These are phyloP conservation scores for Hura crepitans DNA, from an alignment of 441 rosid genomes.

Conservation along the genomic window DNA sequence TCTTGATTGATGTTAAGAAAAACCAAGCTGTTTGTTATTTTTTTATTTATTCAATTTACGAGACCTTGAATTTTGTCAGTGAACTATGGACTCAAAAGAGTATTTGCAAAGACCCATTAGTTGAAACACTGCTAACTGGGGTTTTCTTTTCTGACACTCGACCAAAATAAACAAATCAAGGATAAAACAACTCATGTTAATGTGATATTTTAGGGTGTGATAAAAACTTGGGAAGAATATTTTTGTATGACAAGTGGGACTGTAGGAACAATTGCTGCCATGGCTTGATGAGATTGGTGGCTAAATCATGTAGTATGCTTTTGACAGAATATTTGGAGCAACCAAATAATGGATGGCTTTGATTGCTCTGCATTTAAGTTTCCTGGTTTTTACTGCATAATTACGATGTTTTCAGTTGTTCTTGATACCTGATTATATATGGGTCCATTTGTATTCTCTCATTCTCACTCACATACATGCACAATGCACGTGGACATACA, in stretches of 20 bases:
- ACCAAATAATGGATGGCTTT: neutral
- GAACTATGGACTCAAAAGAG: neutral
- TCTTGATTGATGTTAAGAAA: conserved; percentile 1
- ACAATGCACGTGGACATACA: neutral
- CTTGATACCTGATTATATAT: conserved; percentile 3
- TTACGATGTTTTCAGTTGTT: neutral
- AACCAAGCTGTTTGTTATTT: neutral
- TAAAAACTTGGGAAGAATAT: neutral
- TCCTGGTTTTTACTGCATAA: neutral
- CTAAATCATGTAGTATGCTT: conserved; percentile 1
- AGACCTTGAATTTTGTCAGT: neutral
- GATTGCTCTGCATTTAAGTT: neutral
- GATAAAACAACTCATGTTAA: neutral
- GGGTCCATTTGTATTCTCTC: neutral
- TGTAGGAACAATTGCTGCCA: neutral
- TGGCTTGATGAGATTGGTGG: neutral
- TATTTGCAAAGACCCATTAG: neutral
- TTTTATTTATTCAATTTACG: neutral
- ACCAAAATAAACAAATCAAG: conserved; percentile 6
- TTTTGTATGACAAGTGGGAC: neutral
- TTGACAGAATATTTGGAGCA: neutral
- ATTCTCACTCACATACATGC: neutral
- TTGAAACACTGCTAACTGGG: neutral
- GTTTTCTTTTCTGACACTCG: neutral
- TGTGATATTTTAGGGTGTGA: neutral